A percentile compares a stretch with the other conserved stretches of the same genome.
Conservation (phyloP, 257 asterid genomes). For the Misopates orontium region DNA sequence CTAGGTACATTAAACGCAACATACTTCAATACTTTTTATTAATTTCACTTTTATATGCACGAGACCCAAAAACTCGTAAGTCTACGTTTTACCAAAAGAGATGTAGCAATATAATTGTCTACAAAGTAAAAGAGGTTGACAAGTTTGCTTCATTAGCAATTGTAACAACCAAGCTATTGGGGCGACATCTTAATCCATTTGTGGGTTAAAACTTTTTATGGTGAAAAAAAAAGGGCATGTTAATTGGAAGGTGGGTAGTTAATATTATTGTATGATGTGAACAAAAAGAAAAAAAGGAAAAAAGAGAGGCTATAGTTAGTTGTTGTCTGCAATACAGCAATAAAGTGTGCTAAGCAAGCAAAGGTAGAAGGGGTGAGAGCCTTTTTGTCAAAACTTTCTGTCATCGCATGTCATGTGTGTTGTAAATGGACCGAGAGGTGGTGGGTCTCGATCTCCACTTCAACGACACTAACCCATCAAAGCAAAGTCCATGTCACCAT, state of each 20-base stretch:
- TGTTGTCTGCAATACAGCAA: neutral
- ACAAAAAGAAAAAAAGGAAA: neutral
- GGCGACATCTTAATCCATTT: conserved; percentile 31
- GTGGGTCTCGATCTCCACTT: conserved; percentile 65
- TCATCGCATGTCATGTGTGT: conserved; percentile 23
- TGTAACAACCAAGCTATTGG: conserved; percentile 13
- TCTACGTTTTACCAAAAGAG: no score
- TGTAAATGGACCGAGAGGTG: conserved; percentile 38
- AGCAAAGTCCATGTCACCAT: conserved; percentile 53
- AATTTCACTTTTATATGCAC: no score
- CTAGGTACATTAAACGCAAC: no score
- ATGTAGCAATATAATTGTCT: no score
- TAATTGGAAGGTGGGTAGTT: neutral
- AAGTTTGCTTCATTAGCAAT: conserved; percentile 15
- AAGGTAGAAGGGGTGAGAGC: conserved; percentile 16
- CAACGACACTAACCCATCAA: conserved; percentile 64
- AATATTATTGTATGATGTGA: conserved; percentile 25
- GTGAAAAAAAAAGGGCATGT: conserved; percentile 47
- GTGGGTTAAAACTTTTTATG: conserved; percentile 35
- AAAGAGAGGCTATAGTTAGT: no score
- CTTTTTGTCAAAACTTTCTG: conserved; percentile 7
- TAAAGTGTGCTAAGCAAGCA: conserved; percentile 52
- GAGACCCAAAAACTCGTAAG: no score
- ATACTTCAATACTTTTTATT: no score
- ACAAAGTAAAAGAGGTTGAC: no score